phyloP scores from a whole-genome alignment of 352 stramenopile genomes.

The Phytophthora agathidicida region DNA sequence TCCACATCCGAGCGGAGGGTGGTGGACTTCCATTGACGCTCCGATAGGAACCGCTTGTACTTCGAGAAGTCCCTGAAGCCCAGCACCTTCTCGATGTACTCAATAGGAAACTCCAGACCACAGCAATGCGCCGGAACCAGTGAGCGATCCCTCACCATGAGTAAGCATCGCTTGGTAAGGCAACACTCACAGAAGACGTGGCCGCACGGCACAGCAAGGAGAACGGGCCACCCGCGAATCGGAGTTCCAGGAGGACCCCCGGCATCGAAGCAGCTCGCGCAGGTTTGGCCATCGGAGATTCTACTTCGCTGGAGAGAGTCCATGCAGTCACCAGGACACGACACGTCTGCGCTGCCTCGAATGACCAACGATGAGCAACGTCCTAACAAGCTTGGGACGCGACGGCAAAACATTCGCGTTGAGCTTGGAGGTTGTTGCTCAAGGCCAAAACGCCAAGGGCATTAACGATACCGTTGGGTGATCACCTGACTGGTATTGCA shows the following conservation, averaged over 20 bases:
- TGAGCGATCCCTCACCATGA: slow-evolving; percentile 45
- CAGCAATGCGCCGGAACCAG: slow-evolving; percentile 64
- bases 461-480: no score
- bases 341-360: no score
- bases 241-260: background rate
- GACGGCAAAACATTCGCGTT: slow-evolving; percentile 1
- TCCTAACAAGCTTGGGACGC: slow-evolving; percentile 3
- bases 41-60: slow-evolving; percentile 48
- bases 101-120: slow-evolving; percentile 57
- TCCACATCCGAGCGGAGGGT: slow-evolving; percentile 56
- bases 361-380: background rate
- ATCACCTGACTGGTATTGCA: no score
- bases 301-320: slow-evolving; percentile 2
- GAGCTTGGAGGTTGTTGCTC: no score
- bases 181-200: slow-evolving; percentile 35
- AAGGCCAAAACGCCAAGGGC: no score
- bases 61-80: slow-evolving; percentile 1
- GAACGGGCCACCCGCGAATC: slow-evolving; percentile 3
- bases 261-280: slow-evolving; percentile 22
- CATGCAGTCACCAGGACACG: slow-evolving; percentile 20
- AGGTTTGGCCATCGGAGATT: slow-evolving; percentile 3
- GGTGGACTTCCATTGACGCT: slow-evolving; percentile 40
- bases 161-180: slow-evolving; percentile 28
- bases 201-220: slow-evolving; percentile 26
- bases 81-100: slow-evolving; percentile 33